phyloP scores from a whole-genome alignment of 352 stramenopile genomes.

The Phytophthora pseudosyringae region DNA sequence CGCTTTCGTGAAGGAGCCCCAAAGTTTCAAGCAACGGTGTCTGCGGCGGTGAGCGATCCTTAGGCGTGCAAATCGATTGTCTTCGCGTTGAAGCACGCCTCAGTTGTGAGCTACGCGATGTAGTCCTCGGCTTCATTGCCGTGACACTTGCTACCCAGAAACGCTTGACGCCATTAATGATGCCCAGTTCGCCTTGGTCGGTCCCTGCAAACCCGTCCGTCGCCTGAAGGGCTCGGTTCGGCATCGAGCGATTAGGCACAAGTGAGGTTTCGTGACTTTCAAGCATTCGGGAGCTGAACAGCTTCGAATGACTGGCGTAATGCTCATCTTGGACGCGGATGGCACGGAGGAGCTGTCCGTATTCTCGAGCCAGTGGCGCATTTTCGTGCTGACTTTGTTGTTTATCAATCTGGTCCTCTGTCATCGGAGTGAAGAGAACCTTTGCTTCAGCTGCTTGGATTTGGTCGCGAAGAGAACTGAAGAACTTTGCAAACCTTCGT shows the following conservation, averaged over 20 bases:
- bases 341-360: slow-evolving; percentile 37
- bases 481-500: slow-evolving; percentile 37
- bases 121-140: slow-evolving; percentile 13
- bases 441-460: slow-evolving; percentile 31
- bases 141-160: slow-evolving; percentile 33
- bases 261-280: slow-evolving; percentile 71
- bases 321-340: slow-evolving; percentile 72
- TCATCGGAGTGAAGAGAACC: slow-evolving; percentile 32
- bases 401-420: slow-evolving; percentile 9
- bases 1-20: slow-evolving; percentile 32
- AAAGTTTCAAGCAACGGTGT: slow-evolving; percentile 42
- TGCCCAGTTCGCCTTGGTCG: slow-evolving; percentile 43
- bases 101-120: slow-evolving; percentile 7
- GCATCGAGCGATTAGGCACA: slow-evolving; percentile 28
- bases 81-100: slow-evolving; percentile 13
- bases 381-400: slow-evolving; percentile 24
- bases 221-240: slow-evolving; percentile 3
- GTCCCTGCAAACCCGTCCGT: slow-evolving; percentile 1
- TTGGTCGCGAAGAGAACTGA: slow-evolving; percentile 32
- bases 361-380: slow-evolving; percentile 27
- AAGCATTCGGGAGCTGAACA: slow-evolving; percentile 71
- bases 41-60: slow-evolving; percentile 4
- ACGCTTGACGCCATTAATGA: slow-evolving; percentile 56
- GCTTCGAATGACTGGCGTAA: slow-evolving; percentile 63
- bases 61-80: slow-evolving; percentile 14